Base-by-base conservation (phyloP, 1,284 basidiomycete species). In the Amylostereum areolatum region DNA sequence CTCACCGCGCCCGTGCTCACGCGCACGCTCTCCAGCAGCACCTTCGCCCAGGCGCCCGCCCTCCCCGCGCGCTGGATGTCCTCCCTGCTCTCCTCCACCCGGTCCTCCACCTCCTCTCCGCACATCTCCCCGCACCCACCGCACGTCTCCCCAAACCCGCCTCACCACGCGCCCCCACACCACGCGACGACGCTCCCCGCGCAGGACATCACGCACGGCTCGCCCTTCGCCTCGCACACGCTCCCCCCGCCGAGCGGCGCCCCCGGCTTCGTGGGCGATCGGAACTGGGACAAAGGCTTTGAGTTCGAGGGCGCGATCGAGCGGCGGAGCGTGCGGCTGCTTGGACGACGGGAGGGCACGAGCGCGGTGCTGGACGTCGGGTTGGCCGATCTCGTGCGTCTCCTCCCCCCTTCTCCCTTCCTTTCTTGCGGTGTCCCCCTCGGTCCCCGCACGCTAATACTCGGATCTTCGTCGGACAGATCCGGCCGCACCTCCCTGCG, bases 401-500 rank as follows among this genome's bases (percentile, higher is more conserved):
- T 46, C 7, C 37, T 28, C 33, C n/a, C n/a, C n/a, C n/a, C n/a
- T n/a, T n/a, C n/a, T n/a, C n/a, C n/a, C n/a, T n/a, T n/a, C n/a
- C n/a, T n/a, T n/a, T n/a, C n/a, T n/a, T n/a, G n/a, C n/a, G n/a
- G n/a, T n/a, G n/a, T n/a, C n/a, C n/a, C n/a, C n/a, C n/a, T n/a
- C n/a, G n/a, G n/a, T n/a, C n/a, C n/a, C n/a, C n/a, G n/a, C n/a
- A n/a, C n/a, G n/a, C n/a, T n/a, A n/a, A n/a, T n/a, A n/a, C n/a
- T n/a, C n/a, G n/a, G n/a, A n/a, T n/a, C n/a, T n/a, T n/a, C n/a
- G n/a, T n/a, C n/a, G 45, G 9, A 7, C 51, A 93, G 90, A 68
- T 94, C 7, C 81, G 88, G 0, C 67, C 78, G 0, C 72, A 82
- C 53, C 71, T 98, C 1, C 92, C 96, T 0, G 83, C 92, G 0